Base-by-base conservation (phyloP, 352 stramenopile species). In the Phytophthora aleatoria region DNA sequence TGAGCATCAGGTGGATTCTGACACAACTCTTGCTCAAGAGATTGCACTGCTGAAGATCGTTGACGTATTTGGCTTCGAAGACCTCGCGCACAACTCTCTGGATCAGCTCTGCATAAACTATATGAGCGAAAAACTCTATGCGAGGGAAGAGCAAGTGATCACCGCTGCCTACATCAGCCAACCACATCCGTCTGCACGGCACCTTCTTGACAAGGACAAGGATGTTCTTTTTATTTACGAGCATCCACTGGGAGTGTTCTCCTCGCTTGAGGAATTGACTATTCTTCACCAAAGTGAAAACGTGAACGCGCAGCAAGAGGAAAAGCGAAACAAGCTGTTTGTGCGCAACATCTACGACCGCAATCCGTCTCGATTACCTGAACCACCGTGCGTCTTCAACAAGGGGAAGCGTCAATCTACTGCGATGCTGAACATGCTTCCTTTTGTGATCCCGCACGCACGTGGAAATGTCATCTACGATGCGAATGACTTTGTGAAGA, bases 81-180 rank as follows among this genome's bases (percentile, higher is more conserved):
- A 84, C 51, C 70, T 94, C n/a, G 12, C 52, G 20, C 51, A 61
- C 28, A 92, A 92, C 61, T 94, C 85, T 20, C 69, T 92, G 35
- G 85, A 89, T 69, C 85, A 94, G 50, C 71, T 94, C 0, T 92
- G 83, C 45, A 90, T 94, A 55, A 94, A 94, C 52, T 94, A 90
- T 61, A 55, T 90, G 61, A 92, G 76, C n/a, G 85, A 94, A 30
- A 94, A 92, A 45, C 71, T 94, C 9, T 84, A 84, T 20, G 61
- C 58, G 5, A 77, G 67, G 10, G 80, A 91, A 38, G 70, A 75
- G 28, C 61, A 78, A 66, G 44, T 72, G 6, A 10, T 78, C 20
- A 26, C 44, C 33, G 51, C 53, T 42, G 57, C 54, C 1, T 73
- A 71, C 44, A 47, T 4, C 15, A 47, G 33, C n/a, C 24, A 45